Percentiles rank a stretch among this genome's conserved stretches.
These are phyloP conservation scores for Arachnomyces sp. DNA, from an alignment of 2,329 filamentous ascomycete species.

Conservation along the genomic window DNA sequence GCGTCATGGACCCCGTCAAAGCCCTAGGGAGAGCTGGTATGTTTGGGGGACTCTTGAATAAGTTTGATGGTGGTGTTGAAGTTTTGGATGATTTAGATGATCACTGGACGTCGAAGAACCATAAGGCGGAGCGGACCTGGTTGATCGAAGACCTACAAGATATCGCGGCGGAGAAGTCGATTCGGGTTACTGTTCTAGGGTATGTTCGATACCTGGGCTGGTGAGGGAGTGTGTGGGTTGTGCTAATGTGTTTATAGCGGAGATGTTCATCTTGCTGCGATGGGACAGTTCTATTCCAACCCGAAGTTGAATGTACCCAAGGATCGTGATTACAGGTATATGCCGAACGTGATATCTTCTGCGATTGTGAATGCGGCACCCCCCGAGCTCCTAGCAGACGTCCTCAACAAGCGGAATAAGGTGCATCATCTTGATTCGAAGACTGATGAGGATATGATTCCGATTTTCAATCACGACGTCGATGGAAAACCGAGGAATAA, in stretches of 20 bases:
- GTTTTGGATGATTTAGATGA: constrained; percentile 89
- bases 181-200: constrained; percentile 83
- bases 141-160: constrained; percentile 88
- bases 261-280: constrained; percentile 84
- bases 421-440: constrained; percentile 56
- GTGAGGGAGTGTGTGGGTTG: neutral
- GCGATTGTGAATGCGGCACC: constrained; percentile 90
- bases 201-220: constrained; percentile 24
- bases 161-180: constrained; percentile 82
- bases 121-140: constrained; percentile 81
- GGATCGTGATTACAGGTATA: constrained; percentile 89
- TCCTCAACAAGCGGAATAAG: constrained; percentile 88
- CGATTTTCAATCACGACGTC: constrained; percentile 81
- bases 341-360: constrained; percentile 90
- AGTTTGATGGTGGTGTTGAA: constrained; percentile 85
- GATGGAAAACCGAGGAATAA: constrained; percentile 88
- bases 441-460: constrained; percentile 93
- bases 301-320: constrained; percentile 73
- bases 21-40: constrained; percentile 74
- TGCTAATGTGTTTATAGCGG: constrained; percentile 47
- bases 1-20: constrained; percentile 80
- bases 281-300: constrained; percentile 93
- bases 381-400: constrained; percentile 77
- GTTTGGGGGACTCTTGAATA: constrained; percentile 72
- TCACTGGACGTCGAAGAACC: constrained; percentile 93